These are phyloP conservation scores for Trichoderma atroviride DNA, from an alignment of 2,329 filamentous ascomycete genomes.

Conservation along the genomic window DNA sequence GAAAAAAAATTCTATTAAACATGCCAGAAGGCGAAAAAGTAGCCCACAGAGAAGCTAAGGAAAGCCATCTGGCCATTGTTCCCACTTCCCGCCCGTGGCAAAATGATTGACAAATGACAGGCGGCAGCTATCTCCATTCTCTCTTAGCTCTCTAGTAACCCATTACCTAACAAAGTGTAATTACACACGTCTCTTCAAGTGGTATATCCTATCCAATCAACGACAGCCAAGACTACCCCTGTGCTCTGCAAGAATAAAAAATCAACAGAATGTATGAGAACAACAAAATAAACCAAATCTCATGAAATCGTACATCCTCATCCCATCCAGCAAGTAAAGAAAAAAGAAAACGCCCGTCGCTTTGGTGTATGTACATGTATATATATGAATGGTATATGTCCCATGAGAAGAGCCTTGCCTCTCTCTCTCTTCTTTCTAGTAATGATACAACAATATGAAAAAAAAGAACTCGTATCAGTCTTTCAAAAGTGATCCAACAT, in stretches of 20 bases:
- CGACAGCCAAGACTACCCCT: not conserved
- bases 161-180: not conserved
- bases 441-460: not conserved
- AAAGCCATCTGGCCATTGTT: not conserved
- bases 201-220: slow-evolving; percentile 21
- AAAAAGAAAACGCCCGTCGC: slow-evolving; percentile 16
- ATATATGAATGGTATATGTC: slow-evolving; percentile 13
- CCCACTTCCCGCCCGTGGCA: not conserved
- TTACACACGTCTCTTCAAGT: not conserved
- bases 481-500: slow-evolving; percentile 27
- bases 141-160: not conserved
- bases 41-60: not conserved
- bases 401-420: not conserved
- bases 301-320: slow-evolving; percentile 14
- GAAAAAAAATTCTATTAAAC: not conserved
- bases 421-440: not conserved
- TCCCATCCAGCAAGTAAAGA: not conserved
- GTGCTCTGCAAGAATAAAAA: not conserved
- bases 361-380: slow-evolving; percentile 16
- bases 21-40: not conserved
- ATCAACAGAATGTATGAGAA: not conserved
- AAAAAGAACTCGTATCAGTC: not conserved
- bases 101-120: not conserved
- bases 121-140: not conserved
- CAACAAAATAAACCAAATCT: not conserved